Evolutionary conservation across 306 rosid species (phyloP), one percentile per base, ranked within the genome.

Genomic region (Mucuna pruriens): DNA sequence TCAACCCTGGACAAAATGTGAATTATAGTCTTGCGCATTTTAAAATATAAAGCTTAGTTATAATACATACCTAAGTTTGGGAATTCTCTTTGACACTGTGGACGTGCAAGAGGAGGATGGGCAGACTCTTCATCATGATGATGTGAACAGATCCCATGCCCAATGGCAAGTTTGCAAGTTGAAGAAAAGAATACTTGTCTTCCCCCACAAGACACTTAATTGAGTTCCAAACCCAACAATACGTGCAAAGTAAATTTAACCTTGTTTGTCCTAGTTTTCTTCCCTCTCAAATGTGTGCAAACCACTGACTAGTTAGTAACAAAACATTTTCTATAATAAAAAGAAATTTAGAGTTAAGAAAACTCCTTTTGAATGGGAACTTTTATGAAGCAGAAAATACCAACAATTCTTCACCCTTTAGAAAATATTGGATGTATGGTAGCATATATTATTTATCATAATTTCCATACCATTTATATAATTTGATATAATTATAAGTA

Each of bases 121-220:
- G n/a, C n/a, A n/a, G n/a, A n/a, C n/a, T n/a, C n/a, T n/a, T n/a
- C n/a, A n/a, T n/a, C n/a, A n/a, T n/a, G n/a, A n/a, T n/a, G n/a
- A n/a, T n/a, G n/a, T n/a, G n/a, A n/a, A n/a, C n/a, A 70, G 77
- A 80, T 83, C 45, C 76, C 67, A 74, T 76, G 17, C 71, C 79
- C 72, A 60, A 85, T 61, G 86, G 74, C 13, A 39, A 78, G 83
- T 71, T 46, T 80, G 55, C 23, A 19, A 69, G 25, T n/a, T n/a
- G 86, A 85, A 93, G 84, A 82, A 88, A 83, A 69, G 75, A 88
- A 95, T 93, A 85, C 91, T 76, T 91, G 70, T 25, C 93, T 91
- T 93, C 51, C 58, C 20, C 36, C 79, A 67, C 51, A 84, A 79
- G 87, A 86, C 79, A 79, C 69, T 62, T 62, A 15, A 58, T 74